Evolutionary conservation across 768 basidiomycete genomes (phyloP), one percentile per base, ranked within the genome.

Genomic region (Trametes cubensis): DNA sequence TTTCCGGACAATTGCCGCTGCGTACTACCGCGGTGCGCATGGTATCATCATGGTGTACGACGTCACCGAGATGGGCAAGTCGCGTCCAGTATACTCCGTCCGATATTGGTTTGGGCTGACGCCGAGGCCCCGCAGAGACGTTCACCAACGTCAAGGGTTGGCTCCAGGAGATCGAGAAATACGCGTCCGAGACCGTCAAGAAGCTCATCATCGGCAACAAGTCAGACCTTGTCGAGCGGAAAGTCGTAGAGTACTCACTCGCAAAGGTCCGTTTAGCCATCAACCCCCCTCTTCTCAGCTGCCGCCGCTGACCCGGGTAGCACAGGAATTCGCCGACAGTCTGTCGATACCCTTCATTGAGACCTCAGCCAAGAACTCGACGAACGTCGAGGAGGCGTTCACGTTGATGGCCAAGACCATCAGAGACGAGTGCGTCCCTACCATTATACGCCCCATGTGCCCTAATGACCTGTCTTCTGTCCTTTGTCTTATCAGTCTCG

Each of bases 31-130:
- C 65, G 97, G 97, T 41, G 97, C 97, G 51, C 94, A 96, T 74
- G 97, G 97, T 67, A 99, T 99, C 73, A 91, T 98, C 70, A 91
- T 98, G 56, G 96, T 98, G n/a, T 98, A 98, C 79, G 92, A 94
- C 75, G 95, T 98, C 58, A 96, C 95, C 42, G 95, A 98, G 78
- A 92, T 91, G 71, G 93, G 90, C 90, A 65, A 50, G 79, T 69
- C 26, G 49, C 21, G 34, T 14, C n/a, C 15, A 42, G n/a, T 30
- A 11, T 10, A 34, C 42, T 4, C 23, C 52, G 15, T 4, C 23
- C 52, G 15, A 42, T 45, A 49, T 39, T 21, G 13, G 42, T 50
- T 46, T 21, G 40, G 26, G 40, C 54, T 52, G 47, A 45, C 28
- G 28, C 71, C 44, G 21, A 17, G 11, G 18, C 25, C 17, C 38